Conservation (phyloP, 768 basidiomycete genomes). For the Tubosaeta sp. region DNA sequence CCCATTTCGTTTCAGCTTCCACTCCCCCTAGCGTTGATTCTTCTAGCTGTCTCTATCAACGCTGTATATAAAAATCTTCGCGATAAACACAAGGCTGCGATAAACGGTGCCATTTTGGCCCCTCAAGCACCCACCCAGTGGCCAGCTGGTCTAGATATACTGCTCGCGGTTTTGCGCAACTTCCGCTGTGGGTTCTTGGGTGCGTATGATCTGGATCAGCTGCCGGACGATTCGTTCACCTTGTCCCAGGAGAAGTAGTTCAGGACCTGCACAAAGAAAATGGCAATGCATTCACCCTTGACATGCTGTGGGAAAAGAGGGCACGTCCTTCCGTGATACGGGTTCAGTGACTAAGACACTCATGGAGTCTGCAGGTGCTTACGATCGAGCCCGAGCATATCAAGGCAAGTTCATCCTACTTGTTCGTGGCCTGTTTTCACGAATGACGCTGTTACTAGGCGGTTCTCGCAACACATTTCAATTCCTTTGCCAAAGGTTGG, state of each 20-base stretch:
- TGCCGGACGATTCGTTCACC: background rate
- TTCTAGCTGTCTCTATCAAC: conserved; percentile 14
- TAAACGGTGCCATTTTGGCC: conserved; percentile 29
- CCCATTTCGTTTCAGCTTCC: conserved; percentile 15
- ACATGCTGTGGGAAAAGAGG: conserved; percentile 36
- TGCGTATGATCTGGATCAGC: conserved; percentile 9
- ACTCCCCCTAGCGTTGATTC: conserved; percentile 23
- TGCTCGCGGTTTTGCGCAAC: conserved; percentile 21
- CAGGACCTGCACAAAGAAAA: conserved; percentile 19
- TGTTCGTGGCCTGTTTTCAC: background rate
- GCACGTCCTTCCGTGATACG: conserved; percentile 22
- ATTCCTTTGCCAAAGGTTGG: background rate
- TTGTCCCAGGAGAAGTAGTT: conserved; percentile 26
- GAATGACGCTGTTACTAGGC: background rate
- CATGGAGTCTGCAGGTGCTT: conserved; percentile 31
- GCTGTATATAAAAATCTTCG: conserved; percentile 11
- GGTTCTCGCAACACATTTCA: background rate
- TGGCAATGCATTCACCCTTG: conserved; percentile 32
- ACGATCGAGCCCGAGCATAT: conserved; percentile 21
- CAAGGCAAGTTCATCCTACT: background rate
- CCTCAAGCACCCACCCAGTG: conserved; percentile 32
- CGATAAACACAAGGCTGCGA: conserved; percentile 11
- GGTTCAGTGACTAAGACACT: background rate
- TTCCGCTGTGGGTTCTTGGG: conserved; percentile 28
- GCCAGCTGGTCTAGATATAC: conserved; percentile 36